A percentile compares a stretch with the other conserved stretches of the same genome.
phyloP scores from a whole-genome alignment of 176 grass and related monocot genomes.

The Coix lacrymajobi region DNA sequence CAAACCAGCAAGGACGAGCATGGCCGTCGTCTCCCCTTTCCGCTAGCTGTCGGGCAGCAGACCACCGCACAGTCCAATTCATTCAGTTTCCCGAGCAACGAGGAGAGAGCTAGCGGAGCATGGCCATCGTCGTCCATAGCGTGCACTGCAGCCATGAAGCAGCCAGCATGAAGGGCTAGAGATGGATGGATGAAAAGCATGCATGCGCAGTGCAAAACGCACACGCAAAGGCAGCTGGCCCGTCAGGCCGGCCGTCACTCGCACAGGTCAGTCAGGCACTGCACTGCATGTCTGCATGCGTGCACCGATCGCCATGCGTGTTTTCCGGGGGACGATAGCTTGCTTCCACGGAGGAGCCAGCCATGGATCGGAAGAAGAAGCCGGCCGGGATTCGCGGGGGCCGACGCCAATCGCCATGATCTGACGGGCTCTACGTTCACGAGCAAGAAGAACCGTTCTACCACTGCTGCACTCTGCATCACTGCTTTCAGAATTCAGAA shows the following conservation, averaged over 20 bases:
- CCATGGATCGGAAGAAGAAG: neutral
- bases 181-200: neutral
- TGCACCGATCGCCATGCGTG: conserved; percentile 8
- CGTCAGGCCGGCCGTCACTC: neutral
- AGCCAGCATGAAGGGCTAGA: no score
- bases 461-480: neutral
- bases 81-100: neutral
- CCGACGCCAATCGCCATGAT: no score
- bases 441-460: no score
- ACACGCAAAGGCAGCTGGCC: conserved; percentile 25
- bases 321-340: conserved; percentile 24
- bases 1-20: neutral
- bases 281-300: neutral
- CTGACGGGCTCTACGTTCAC: neutral
- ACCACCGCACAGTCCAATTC: neutral
- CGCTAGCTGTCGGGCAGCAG: neutral
- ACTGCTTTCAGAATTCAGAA: neutral
- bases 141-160: neutral
- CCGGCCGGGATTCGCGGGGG: neutral
- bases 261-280: neutral
- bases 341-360: neutral
- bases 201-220: neutral
- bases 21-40: neutral
- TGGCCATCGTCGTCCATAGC: neutral
- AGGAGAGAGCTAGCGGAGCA: neutral